A percentile compares a stretch with the other conserved stretches of the same genome.
Conservation (phyloP, 2,329 filamentous ascomycete species). For the Myotisia sp. region DNA sequence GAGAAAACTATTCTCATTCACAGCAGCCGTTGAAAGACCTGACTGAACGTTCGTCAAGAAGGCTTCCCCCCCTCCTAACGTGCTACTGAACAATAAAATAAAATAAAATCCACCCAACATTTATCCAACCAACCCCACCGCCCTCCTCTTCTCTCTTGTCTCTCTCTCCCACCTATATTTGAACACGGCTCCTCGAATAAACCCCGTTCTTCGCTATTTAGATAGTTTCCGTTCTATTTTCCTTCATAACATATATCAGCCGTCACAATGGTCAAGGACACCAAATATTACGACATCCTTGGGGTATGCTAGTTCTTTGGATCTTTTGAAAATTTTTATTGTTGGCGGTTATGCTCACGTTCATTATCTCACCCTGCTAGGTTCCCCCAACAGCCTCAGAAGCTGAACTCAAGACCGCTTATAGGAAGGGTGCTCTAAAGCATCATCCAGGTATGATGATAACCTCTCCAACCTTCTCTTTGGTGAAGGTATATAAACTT, state of each 20-base stretch:
- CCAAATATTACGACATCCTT: slow-evolving; percentile 35
- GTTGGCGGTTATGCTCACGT: too few species aligned
- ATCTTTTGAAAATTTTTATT: too few species aligned
- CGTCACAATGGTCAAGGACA: slow-evolving; percentile 38
- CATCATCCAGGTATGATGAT: slow-evolving; percentile 69
- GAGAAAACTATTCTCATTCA: too few species aligned
- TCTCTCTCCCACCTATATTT: not conserved
- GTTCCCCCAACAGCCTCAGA: slow-evolving; percentile 68
- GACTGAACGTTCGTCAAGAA: too few species aligned
- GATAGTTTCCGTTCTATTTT: too few species aligned
- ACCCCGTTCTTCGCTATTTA: too few species aligned
- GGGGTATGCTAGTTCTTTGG: slow-evolving; percentile 26
- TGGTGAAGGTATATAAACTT: slow-evolving; percentile 3
- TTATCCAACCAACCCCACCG: too few species aligned
- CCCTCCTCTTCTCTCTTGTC: not conserved
- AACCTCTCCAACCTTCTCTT: not conserved
- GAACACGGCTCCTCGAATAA: too few species aligned
- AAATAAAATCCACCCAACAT: too few species aligned
- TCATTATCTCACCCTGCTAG: slow-evolving; percentile 32
- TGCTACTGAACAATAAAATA: too few species aligned
- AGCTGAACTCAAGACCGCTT: slow-evolving; percentile 80
- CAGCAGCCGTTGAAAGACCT: too few species aligned
- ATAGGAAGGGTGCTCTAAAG: slow-evolving; percentile 81
- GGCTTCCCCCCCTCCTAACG: too few species aligned
- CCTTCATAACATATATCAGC: not conserved